Evolutionary conservation across 2,329 filamentous ascomycete genomes (phyloP), one percentile per base, ranked within the genome.

Genomic region (Dactylellina sp.): DNA sequence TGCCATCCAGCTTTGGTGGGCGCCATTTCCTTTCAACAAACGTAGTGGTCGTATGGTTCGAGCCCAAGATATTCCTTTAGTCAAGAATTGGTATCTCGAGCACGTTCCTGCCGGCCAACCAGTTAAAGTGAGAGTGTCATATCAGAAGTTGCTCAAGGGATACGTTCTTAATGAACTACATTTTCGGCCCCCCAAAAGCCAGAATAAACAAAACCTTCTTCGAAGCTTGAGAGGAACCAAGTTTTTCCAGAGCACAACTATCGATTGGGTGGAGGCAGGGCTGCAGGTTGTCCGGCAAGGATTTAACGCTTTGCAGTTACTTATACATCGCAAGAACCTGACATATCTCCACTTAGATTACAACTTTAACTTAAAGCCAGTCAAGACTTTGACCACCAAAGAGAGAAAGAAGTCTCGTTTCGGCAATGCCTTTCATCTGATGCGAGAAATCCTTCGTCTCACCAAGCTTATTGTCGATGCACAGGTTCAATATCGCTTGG

Each of bases 361-460:
- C 85, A 99, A 99, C 82, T 99, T 99, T 85, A 99, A 99, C 82
- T 80, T 99, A 81, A 99, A 99, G 84, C 95, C 95, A 1, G 95
- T 99, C 81, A 99, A 99, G 85, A 99, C 95, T 0, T 82, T 99
- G 77, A 99, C 95, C 0, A 99, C 95, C 32, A 99, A 99, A 82
- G 95, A 99, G 84, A 91, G 95, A 78, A 99, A 99, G 85, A 99
- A 99, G 87, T 98, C 94, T 28, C 91, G 95, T 76, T 99, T 99
- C 78, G 95, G 95, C 84, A 99, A 99, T 80, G 96, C 95, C 18
- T 99, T 99, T 85, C 95, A 99, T 82, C 83, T 99, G 68, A 99
- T 99, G 95, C 90, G 95, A 80, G 95, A 99, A 83, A 99, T 99
- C 74, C 83, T 99, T 62, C 90, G 96, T 52, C 81, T 99, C 77